Evolutionary conservation across 192 early-diverging fungal species (phyloP), one percentile per base, ranked within the genome.

Genomic region (Lunasporangiospora selenospora): DNA sequence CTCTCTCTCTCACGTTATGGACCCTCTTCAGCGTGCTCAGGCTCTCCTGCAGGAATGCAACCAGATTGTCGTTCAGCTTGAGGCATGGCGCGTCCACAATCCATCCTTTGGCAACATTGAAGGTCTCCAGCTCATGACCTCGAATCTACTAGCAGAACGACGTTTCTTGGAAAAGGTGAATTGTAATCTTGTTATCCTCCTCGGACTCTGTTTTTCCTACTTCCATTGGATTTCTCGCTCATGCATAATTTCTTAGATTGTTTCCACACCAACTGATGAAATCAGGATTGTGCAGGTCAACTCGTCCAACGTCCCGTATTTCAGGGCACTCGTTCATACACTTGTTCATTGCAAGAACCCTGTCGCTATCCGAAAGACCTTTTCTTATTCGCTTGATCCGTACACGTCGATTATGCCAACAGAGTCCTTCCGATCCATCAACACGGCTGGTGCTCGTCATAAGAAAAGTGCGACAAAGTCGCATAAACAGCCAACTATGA

Each of bases 11-110:
- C 10, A 13, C 24, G 15, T 13, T 8, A 60, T 70, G 58, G 66
- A 70, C 7, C 45, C 55, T 6, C 58, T 55, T 1, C 43, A 61
- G 50, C 58, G 58, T 1, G 66, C 66, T 8, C 66, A 70, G 38
- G 45, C 57, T 2, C 57, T 70, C 11, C 33, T 70, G 7, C 58
- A 61, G 45, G 66, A 70, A 49, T 70, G 66, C 53, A 70, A 70
- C 39, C 45, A 48, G 58, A 70, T 70, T 31, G 36, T 61, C 31
- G 19, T 44, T 31, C 48, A 44, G 19, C 66, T 70, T n/a, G 58
- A 70, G 2, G 21, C 37, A 49, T 70, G 66, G 66, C 53, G 41
- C 29, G 39, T 38, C 29, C 30, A 21, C 21, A 70, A 70, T 23
- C 37, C 51, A 3, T 49, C 58, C 0, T 38, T 70, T 13, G n/a